A percentile compares a stretch with the other conserved stretches of the same genome.
Conservation (phyloP, 73 alveolate genomes). For the Paramecium primaurelia region DNA sequence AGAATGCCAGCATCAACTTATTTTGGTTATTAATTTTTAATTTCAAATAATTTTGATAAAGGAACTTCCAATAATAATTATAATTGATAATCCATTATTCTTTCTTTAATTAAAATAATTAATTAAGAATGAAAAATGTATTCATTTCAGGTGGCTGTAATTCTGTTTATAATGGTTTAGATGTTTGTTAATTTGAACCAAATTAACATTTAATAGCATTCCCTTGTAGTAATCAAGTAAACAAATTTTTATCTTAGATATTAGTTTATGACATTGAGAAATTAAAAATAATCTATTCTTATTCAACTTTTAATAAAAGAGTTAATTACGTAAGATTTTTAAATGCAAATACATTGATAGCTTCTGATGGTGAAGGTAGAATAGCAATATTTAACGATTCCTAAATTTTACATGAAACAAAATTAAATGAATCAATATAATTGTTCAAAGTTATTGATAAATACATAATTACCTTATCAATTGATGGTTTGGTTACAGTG, state of each 20-base stretch:
- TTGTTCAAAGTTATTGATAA: not conserved
- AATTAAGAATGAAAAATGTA: constrained; percentile 29
- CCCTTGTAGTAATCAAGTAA: constrained; percentile 29
- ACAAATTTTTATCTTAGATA: not conserved
- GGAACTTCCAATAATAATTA: constrained; percentile 26
- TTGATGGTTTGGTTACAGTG: constrained; percentile 15
- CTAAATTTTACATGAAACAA: not conserved
- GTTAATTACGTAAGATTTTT: constrained; percentile 40
- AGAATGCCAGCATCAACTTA: not conserved
- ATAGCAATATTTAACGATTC: not conserved
- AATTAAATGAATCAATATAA: not conserved
- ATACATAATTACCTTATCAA: not conserved
- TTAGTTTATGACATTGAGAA: constrained; percentile 6
- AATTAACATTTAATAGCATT: not conserved
- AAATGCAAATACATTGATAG: not conserved
- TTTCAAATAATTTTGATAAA: not conserved
- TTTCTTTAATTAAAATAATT: not conserved
- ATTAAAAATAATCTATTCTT: not conserved
- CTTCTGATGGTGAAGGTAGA: constrained; percentile 41
- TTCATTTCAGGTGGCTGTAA: constrained; percentile 32
- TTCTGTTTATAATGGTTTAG: constrained; percentile 40
- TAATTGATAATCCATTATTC: constrained; percentile 6
- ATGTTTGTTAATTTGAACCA: constrained; percentile 35
- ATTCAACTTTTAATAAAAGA: not conserved
- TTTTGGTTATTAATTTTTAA: not conserved